Base-by-base conservation (phyloP, 2,329 filamentous ascomycete species). In the Paraphoma sp. region DNA sequence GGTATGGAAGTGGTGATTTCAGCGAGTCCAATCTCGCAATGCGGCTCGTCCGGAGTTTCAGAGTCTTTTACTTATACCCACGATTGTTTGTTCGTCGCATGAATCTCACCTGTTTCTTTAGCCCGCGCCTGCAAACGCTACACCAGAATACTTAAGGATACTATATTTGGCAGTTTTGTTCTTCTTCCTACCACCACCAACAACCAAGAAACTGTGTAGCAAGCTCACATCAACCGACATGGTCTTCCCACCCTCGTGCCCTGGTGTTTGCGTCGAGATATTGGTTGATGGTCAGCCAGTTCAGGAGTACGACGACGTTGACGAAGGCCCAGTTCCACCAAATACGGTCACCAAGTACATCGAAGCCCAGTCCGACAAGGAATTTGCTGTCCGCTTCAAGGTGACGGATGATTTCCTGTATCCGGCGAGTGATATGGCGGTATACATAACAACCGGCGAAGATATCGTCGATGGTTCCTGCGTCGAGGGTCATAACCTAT, bases 221-320 rank as follows among this genome's bases (percentile, higher is more conserved):
- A 16, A 42, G 40, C 8, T 23, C 16, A 42, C 7, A 42, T 9
- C 14, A 42, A 16, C 40, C 16, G 16, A 8, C 16, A 42, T 16
- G 11, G 40, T n/a, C 40, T 11, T 16, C 16, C 40, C 40, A 14
- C 16, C 40, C n/a, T 17, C 16, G 7, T 42, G 9, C 9, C 54
- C 52, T 3, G 54, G 51, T 10, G 48, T 58, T 16, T 12, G 31
- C 30, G 54, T 63, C 14, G 43, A 61, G 40, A 28, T 63, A n/a
- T 18, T 47, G 17, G 44, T 59, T 40, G 31, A 56, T 41, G 49
- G 36, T 12, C 4, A 46, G 23, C 43, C 54, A 10, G 45, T 57
- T 18, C n/a, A 8, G n/a, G 50, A 57, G 31, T 51, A 57, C 42
- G 16, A 43, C 29, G 50, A 46, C 42, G 17, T 47, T 38, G 50